Base-by-base conservation (phyloP, 2,329 filamentous ascomycete genomes). In the Botrytis fabae region DNA sequence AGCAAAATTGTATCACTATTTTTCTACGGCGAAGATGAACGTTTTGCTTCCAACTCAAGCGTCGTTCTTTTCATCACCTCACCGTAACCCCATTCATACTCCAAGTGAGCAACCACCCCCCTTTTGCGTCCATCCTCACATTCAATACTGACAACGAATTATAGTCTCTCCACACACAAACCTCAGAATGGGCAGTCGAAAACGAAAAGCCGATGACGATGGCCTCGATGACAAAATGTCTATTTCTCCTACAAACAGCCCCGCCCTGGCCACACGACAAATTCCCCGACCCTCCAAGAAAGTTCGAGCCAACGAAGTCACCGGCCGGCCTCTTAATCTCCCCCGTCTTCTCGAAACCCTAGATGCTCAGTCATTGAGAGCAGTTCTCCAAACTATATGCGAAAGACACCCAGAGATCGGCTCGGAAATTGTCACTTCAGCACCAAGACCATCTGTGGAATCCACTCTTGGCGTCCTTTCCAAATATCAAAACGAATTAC, bases 311-410 rank as follows among this genome's bases (percentile, higher is more conserved):
- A 87, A 91, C 77, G 94, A 97, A 78, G 82, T 94, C 74, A 87
- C 86, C 35, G 91, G 91, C 59, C 85, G 90, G 74, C 89, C 91
- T 64, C 85, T 93, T 64, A 84, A 90, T 38, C 84, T 93, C 38
- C 86, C 90, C 73, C 91, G 96, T 79, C 88, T 99, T n/a, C 90
- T 99, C 75, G 95, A 99, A 84, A 98, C 96, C 0, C 89, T 99
- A 62, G 93, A 97, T 80, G 91, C 91, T 74, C 89, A 93, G 74
- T 93, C 97, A 77, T 88, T 99, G 79, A 91, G 95, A 77, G 90
- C 89, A 51, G 91, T 98, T 1, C 87, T 99, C n/a, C 93, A 95
- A 81, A 91, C 92, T 71, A 93, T 99, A 80, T 98, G 95, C 84
- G 93, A 97, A 80, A 90, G 92, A 77, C 94, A 97, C 80, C 94